Evolutionary conservation across 331 rosid genomes (phyloP), one percentile per base, ranked within the genome.

Genomic region (Acacia concinna): DNA sequence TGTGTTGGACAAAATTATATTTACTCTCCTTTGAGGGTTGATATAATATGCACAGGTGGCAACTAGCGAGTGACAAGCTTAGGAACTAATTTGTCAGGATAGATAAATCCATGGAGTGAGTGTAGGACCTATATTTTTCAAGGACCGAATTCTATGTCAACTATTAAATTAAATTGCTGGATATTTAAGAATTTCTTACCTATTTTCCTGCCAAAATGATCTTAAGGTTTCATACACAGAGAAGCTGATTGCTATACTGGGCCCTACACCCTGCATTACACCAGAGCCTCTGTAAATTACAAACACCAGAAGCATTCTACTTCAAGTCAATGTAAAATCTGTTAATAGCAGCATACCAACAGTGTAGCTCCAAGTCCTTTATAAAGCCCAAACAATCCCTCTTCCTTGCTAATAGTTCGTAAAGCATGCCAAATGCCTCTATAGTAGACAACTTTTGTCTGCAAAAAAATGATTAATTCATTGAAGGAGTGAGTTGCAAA

Each of bases 311-410:
- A 75, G 76, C 44, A 28, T 49, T 40, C 67, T 8, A 64, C 73
- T 81, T 49, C 32, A 59, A 20, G 40, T 56, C 8, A 51, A 76
- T 20, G 15, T 69, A 21, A 40, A 74, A 77, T 75, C 59, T 40
- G 54, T 74, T 64, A 57, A 75, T 8, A 73, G 18, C 78, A 54
- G 68, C 90, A 79, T 93, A 93, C 98, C 99, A 96, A 82, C 43
- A 96, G 90, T 31, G 99, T 93, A 54, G 99, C 92, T 86, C 99
- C 99, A 46, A 96, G 98, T 80, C 99, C 99, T 84, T 93, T 93
- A 82, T 96, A 96, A 35, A 96, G 97, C 49, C 97, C 97, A 51
- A 85, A 68, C 73, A 93, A n/a, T 46, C 99, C 99, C 90, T 96
- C 99, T 11, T 96, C 99, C 73, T 81, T 87, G 85, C 79, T 41